A percentile compares a stretch with the other conserved stretches of the same genome.
Evolutionary conservation across 306 rosid genomes (phyloP).

Genomic region (Sicyos baderoa): DNA sequence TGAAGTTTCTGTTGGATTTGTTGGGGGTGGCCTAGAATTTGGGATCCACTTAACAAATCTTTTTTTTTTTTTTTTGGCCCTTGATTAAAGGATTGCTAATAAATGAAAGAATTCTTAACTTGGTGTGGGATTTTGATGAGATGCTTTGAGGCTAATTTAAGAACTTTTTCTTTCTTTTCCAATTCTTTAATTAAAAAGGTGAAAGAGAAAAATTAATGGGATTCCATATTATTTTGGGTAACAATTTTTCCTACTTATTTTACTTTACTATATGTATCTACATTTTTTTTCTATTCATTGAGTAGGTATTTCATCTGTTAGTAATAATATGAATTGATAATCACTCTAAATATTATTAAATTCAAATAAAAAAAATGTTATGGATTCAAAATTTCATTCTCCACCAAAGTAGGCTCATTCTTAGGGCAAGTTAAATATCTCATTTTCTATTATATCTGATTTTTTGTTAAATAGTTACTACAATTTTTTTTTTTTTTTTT

Average conservation of each 20-base stretch:
- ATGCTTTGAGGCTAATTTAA: background rate
- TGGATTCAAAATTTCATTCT: background rate
- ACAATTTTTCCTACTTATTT: too few relatives aligned
- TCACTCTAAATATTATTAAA: too few relatives aligned
- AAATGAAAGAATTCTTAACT: conserved; percentile 23
- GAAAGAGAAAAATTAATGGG: background rate
- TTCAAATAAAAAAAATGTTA: too few relatives aligned
- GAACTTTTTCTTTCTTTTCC: background rate
- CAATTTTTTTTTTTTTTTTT: too few relatives aligned
- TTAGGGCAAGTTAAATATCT: too few relatives aligned
- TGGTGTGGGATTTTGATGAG: conserved; percentile 21
- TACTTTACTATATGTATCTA: too few relatives aligned
- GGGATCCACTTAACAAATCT: conserved; percentile 21
- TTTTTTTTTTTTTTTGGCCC: conserved; percentile 1
- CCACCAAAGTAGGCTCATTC: too few relatives aligned
- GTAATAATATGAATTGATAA: too few relatives aligned
- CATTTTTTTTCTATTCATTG: too few relatives aligned
- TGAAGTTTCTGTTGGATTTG: conserved; percentile 29
- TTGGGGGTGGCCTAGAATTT: conserved; percentile 28
- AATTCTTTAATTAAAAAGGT: background rate
- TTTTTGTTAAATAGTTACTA: background rate
- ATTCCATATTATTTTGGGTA: too few relatives aligned
- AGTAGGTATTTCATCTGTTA: too few relatives aligned
- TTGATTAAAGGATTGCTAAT: conserved; percentile 28
- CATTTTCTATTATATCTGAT: too few relatives aligned